Evolutionary conservation across 2,329 filamentous ascomycete genomes (phyloP), one percentile per base, ranked within the genome.

Genomic region (Blastomyces percursus): DNA sequence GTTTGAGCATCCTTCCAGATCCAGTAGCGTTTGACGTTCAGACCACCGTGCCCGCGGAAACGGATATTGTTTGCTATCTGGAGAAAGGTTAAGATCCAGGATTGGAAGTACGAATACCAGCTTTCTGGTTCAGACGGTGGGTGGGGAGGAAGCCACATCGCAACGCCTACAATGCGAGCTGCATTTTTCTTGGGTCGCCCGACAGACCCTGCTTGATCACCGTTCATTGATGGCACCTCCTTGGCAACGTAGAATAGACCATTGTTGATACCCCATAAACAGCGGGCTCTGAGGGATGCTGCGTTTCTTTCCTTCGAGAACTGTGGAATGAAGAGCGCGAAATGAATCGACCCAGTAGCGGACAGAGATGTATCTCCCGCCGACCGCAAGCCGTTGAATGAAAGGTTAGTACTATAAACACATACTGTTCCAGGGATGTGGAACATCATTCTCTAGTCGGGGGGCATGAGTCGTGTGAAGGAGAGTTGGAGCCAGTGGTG

Each of bases 1-100:
- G 81, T 79, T 71, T 91, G 87, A 6, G 82, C 79, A 4, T 78
- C 78, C 69, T 90, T 90, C 87, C 86, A 90, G 67, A 89, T 87
- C 72, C 83, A 86, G 71, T 90, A 90, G 6, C 88, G 82, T 74
- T 80, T 66, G 19, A 86, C 81, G 63, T 83, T 86, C 3, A 91
- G 75, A 0, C 88, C 88, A 14, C 88, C 88, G 1, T 86, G 82
- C 0, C 88, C 88, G 12, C 68, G 62, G 66, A 86, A 86, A 71
- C 79, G 81, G 16, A 88, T 69, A 68, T 90, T 90, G 81, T 87
- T 88, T 14, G 79, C 74, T 16, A 88, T 77, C 69, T 91, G 87
- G 54, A 81, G 79, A 61, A 84, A 73, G 76, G 85, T 90, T 16
- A 91, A 77, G n/a, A 79, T 76, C 85, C 86, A 90, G 62, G 76